phyloP scores from a whole-genome alignment of 257 asterid species.

The Solanum sitiens region DNA sequence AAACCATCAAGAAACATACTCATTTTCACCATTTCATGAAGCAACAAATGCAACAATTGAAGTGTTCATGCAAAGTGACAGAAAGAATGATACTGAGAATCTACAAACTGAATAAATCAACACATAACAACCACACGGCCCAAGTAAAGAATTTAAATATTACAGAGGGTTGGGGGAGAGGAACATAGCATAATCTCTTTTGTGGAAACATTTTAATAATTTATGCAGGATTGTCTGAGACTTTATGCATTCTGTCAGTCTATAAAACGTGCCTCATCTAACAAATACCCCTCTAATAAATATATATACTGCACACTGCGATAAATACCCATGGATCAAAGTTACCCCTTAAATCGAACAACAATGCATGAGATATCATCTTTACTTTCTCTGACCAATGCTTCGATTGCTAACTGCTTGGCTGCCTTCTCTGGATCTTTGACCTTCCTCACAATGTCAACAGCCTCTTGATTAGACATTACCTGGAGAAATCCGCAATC shows the following conservation, averaged over 20 bases:
- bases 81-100: constrained; percentile 19
- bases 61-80: background rate
- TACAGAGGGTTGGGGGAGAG: constrained; percentile 8
- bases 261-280: constrained; percentile 3
- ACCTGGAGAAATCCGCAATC: constrained; percentile 34
- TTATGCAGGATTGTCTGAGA: constrained; percentile 5
- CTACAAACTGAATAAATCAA: constrained; percentile 40
- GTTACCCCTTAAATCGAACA: constrained; percentile 48
- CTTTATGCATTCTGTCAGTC: constrained; percentile 3
- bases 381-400: constrained; percentile 73
- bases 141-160: constrained; percentile 7
- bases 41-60: background rate
- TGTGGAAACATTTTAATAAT: background rate
- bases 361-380: constrained; percentile 92
- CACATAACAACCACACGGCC: constrained; percentile 25
- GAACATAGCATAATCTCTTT: constrained; percentile 4
- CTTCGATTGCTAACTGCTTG: constrained; percentile 58
- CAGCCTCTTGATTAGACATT: constrained; percentile 88
- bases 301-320: constrained; percentile 15
- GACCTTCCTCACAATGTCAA: constrained; percentile 60
- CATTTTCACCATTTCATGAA: background rate
- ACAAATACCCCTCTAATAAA: constrained; percentile 13
- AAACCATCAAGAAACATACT: background rate
- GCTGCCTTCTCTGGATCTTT: constrained; percentile 89
- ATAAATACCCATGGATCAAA: background rate